Percentiles rank a stretch among this genome's conserved stretches.
These are phyloP conservation scores for Lepidium sativum DNA, from an alignment of 345 rosid species.

Conservation along the genomic window DNA sequence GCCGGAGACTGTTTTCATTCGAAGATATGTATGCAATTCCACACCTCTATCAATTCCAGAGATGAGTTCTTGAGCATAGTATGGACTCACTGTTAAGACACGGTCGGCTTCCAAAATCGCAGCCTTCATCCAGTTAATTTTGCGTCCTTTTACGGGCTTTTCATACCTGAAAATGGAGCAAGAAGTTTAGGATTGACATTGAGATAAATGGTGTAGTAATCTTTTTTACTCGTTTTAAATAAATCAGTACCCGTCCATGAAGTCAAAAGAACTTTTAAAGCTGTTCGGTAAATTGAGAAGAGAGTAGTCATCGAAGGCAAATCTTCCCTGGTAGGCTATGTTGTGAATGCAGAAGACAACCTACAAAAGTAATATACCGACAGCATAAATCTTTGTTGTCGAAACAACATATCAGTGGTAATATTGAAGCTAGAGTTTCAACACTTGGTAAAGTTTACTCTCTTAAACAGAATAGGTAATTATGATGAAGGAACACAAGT, in stretches of 20 bases:
- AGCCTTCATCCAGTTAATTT: conserved; percentile 97
- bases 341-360: conserved; percentile 95
- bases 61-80: conserved; percentile 74
- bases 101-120: conserved; percentile 68
- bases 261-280: conserved; percentile 77
- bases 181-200: not conserved
- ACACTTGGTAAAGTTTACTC: not conserved
- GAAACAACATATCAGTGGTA: not conserved
- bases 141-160: conserved; percentile 78
- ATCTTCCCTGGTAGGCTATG: conserved; percentile 92
- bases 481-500: not conserved
- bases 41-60: conserved; percentile 76
- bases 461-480: not conserved
- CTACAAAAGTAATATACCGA: conserved; percentile 8
- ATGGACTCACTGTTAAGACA: conserved; percentile 80
- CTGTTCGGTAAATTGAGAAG: conserved; percentile 64
- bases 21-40: conserved; percentile 54
- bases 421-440: not conserved
- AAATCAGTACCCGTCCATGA: conserved; percentile 58
- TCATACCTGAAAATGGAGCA: conserved; percentile 32
- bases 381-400: not conserved
- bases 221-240: not conserved
- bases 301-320: conserved; percentile 52
- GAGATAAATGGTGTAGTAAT: not conserved
- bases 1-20: conserved; percentile 56